Conservation (phyloP, 2,329 filamentous ascomycete species). For the Annulohypoxylon truncatum region DNA sequence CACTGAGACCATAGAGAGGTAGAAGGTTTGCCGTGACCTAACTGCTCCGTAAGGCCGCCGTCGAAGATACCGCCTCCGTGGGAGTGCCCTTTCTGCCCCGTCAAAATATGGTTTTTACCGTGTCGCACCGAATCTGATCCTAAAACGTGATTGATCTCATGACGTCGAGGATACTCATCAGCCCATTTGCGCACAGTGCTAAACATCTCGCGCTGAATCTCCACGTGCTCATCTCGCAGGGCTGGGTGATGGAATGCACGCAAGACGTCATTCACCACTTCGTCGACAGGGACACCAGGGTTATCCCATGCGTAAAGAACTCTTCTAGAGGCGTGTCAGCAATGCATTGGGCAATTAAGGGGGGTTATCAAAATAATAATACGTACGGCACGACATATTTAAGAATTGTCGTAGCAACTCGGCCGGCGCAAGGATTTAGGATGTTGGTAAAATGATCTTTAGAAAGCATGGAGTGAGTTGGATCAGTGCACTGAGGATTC, state of each 20-base stretch:
- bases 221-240: slow-evolving; percentile 77
- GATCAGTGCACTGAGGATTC: slow-evolving; percentile 78
- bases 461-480: slow-evolving; percentile 84
- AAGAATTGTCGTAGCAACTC: slow-evolving; percentile 78
- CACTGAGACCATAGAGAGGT: slow-evolving; percentile 72
- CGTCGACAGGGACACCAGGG: slow-evolving; percentile 80
- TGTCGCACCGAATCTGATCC: slow-evolving; percentile 84
- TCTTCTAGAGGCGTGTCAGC: slow-evolving; percentile 62
- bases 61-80: slow-evolving; percentile 55
- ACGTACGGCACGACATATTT: slow-evolving; percentile 85
- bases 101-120: slow-evolving; percentile 80
- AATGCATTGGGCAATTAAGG: background rate
- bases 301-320: slow-evolving; percentile 95
- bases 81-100: slow-evolving; percentile 55
- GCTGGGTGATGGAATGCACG: slow-evolving; percentile 92
- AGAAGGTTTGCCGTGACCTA: slow-evolving; percentile 67
- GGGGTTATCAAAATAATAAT: background rate
- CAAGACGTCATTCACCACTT: slow-evolving; percentile 84
- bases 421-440: slow-evolving; percentile 80
- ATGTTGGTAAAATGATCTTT: slow-evolving; percentile 88
- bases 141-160: slow-evolving; percentile 78
- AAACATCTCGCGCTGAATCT: slow-evolving; percentile 92
- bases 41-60: slow-evolving; percentile 53
- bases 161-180: slow-evolving; percentile 73
- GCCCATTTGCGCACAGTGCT: slow-evolving; percentile 85